Evolutionary conservation across 2,329 filamentous ascomycete genomes (phyloP), one percentile per base, ranked within the genome.

Genomic region (Sporothrix dimorphospora): DNA sequence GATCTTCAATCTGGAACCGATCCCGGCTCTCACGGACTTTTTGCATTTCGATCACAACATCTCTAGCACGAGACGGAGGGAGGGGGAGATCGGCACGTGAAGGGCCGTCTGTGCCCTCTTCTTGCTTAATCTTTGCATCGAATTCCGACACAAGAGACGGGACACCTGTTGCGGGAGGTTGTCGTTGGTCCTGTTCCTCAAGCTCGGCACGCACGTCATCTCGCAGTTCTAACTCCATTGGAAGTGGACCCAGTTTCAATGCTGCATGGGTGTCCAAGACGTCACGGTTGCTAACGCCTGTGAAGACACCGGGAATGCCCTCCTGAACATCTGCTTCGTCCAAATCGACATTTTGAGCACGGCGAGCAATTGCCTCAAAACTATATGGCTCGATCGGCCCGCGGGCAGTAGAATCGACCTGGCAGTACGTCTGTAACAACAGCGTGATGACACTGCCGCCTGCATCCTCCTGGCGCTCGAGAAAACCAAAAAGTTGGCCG

Each of bases 1-100:
- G 89, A 24, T 91, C 89, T 73, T 97, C 93, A 72, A 98, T 95
- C 79, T 90, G 92, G 80, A 98, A 97, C 21, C 95, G 89, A 78
- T 98, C 95, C 27, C 96, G 90, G 78, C 97, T 93, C 81, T 99
- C 96, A 75, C 94, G 93, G 11, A 98, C 90, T 79, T 95, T 96
- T 78, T 96, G 93, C 77, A 98, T 94, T 81, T 98, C 96, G 83
- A 98, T 93, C 38, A 93, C 89, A 8, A 99, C 94, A 77, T 99
- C 96, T 74, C 94, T 88, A 3, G 94, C 94, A 21, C 94, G 89
- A 0, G 95, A 97, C 5, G 94, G 92, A 0, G 96, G 96, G 27
- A 97, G 89, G 1, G 96, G 95, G 27, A 98, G 88, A 30, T 94
- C 91, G 19, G 91, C 86, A 57, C 94, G 89, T 65, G 85, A 91